Evolutionary conservation across 768 basidiomycete species (phyloP).

Genomic region (Serpula lacrymans): DNA sequence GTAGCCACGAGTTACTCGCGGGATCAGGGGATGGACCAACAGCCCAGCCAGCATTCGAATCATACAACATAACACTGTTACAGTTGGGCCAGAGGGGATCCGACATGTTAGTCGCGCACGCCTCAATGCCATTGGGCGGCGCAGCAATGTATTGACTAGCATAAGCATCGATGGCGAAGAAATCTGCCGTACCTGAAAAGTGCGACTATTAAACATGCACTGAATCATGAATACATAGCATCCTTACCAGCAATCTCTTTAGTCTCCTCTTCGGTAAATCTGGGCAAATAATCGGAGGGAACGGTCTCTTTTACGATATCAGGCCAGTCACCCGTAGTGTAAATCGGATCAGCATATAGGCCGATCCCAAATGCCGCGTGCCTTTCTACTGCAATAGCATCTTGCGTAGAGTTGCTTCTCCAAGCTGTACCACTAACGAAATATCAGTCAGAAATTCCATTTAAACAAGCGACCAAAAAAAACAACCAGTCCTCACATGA

Average conservation of each 20-base stretch:
- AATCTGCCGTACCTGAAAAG: slow-evolving; percentile 44
- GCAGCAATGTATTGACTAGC: slow-evolving; percentile 39
- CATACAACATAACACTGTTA: slow-evolving; percentile 36
- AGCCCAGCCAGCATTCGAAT: slow-evolving; percentile 46
- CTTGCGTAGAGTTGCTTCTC: slow-evolving; percentile 42
- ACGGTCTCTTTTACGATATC: slow-evolving; percentile 46
- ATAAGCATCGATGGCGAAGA: slow-evolving; percentile 51
- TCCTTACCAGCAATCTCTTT: slow-evolving; percentile 37
- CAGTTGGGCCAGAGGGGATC: slow-evolving; percentile 54
- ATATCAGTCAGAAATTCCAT: not conserved
- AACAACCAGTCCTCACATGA: slow-evolving; percentile 30
- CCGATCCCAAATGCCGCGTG: slow-evolving; percentile 51
- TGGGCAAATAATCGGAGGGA: slow-evolving; percentile 42
- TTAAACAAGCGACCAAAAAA: too few relatives aligned
- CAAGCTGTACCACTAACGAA: slow-evolving; percentile 40
- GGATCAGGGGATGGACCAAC: slow-evolving; percentile 44
- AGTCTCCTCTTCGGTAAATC: slow-evolving; percentile 45
- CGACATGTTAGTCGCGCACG: slow-evolving; percentile 39
- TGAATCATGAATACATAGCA: not conserved
- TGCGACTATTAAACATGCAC: not conserved
- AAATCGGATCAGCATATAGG: slow-evolving; percentile 46
- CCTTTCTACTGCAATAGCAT: slow-evolving; percentile 42
- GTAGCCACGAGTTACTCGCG: slow-evolving; percentile 36
- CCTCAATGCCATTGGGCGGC: slow-evolving; percentile 40
- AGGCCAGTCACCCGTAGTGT: slow-evolving; percentile 52